phyloP scores from a whole-genome alignment of 1,284 basidiomycete genomes.

The Ustilago trichophora region DNA sequence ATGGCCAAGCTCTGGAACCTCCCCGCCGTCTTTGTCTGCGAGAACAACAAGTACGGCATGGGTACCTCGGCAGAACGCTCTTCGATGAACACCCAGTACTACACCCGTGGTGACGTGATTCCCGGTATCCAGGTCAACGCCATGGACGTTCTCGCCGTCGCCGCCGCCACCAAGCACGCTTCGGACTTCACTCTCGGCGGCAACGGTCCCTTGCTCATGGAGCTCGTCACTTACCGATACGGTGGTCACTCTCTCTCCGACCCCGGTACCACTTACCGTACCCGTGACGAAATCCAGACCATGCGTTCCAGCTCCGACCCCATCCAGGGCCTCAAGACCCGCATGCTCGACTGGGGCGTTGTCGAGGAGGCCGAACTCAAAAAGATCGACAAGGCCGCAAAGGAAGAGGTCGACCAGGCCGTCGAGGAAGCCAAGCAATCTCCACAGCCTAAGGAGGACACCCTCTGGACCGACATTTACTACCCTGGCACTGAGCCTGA shows the following conservation, averaged over 20 bases:
- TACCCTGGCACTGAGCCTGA: slow-evolving; percentile 83
- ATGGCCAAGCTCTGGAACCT: slow-evolving; percentile 99
- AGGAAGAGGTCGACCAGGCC: slow-evolving; percentile 87
- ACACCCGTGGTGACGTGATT: slow-evolving; percentile 94
- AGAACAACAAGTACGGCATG: slow-evolving; percentile 85
- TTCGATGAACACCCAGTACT: slow-evolving; percentile 88
- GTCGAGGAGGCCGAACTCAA: slow-evolving; percentile 89
- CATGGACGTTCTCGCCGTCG: slow-evolving; percentile 95
- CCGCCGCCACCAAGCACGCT: slow-evolving; percentile 84
- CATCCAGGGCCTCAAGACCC: slow-evolving; percentile 93
- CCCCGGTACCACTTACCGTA: slow-evolving; percentile 98
- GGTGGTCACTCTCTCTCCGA: slow-evolving; percentile 99
- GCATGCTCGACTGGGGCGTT: slow-evolving; percentile 94
- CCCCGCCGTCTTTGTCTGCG: slow-evolving; percentile 92
- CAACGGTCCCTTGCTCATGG: slow-evolving; percentile 91
- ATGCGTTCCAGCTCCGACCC: slow-evolving; percentile 95
- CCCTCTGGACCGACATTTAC: slow-evolving; percentile 92
- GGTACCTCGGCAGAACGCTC: slow-evolving; percentile 63
- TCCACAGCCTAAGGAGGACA: slow-evolving; percentile 78
- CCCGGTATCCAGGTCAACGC: slow-evolving; percentile 97
- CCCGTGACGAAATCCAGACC: slow-evolving; percentile 95
- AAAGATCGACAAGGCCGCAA: slow-evolving; percentile 91
- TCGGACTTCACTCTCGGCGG: slow-evolving; percentile 84
- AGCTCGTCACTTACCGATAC: slow-evolving; percentile 98
- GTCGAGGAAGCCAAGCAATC: slow-evolving; percentile 92